These are phyloP conservation scores for Penicillium lividum DNA, from an alignment of 495 filamentous ascomycete genomes.

Conservation along the genomic window DNA sequence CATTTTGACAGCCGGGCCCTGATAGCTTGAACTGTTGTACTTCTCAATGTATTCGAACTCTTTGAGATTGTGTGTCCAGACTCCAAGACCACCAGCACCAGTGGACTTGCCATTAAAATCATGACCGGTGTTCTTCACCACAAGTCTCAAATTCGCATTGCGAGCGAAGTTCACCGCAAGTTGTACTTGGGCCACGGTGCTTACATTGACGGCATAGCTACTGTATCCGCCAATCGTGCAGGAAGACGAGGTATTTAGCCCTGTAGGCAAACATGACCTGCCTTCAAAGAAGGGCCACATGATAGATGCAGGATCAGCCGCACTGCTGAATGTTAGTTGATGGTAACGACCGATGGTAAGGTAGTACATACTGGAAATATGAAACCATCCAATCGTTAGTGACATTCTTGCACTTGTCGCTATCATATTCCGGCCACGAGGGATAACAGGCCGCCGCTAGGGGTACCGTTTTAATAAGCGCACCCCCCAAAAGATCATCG, in stretches of 20 bases:
- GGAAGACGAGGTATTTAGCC: constrained; percentile 30
- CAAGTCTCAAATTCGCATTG: constrained; percentile 56
- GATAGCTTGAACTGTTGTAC: constrained; percentile 39
- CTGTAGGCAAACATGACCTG: constrained; percentile 34
- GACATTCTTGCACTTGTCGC: constrained; percentile 37
- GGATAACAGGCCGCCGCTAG: constrained; percentile 56
- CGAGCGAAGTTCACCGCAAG: constrained; percentile 63
- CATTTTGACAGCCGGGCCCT: constrained; percentile 54
- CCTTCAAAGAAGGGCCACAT: constrained; percentile 49
- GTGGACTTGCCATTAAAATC: constrained; percentile 62
- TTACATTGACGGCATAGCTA: constrained; percentile 56
- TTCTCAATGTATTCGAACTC: constrained; percentile 36
- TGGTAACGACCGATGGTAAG: neutral
- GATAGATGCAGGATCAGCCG: constrained; percentile 38
- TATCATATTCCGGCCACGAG: constrained; percentile 48
- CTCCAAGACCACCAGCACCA: constrained; percentile 53
- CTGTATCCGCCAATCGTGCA: constrained; percentile 61
- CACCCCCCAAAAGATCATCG: constrained; percentile 47
- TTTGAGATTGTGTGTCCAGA: constrained; percentile 66
- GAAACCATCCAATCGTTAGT: constrained; percentile 31
- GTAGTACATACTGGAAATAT: constrained; percentile 30
- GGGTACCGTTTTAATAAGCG: constrained; percentile 57
- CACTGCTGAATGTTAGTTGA: constrained; percentile 20
- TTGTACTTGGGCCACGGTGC: constrained; percentile 54
- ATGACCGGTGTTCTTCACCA: constrained; percentile 73